A percentile compares a stretch with the other conserved stretches of the same genome.
Conservation (phyloP, 805 yeast species). For the Wickerhamomyces chaumierensis region DNA sequence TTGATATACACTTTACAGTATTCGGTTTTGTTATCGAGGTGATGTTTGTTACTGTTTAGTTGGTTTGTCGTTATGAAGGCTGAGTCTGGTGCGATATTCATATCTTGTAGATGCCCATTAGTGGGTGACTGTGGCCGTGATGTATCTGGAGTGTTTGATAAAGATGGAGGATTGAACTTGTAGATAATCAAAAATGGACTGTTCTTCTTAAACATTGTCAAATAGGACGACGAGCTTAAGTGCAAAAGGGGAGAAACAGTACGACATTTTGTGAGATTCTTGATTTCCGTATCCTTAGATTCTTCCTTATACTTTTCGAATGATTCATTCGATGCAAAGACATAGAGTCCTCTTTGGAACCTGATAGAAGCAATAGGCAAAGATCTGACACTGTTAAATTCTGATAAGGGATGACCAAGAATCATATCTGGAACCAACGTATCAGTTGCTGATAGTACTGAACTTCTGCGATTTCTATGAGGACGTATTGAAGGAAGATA, state of each 20-base stretch:
- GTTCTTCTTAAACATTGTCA: slow-evolving; percentile 20
- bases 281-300: slow-evolving; percentile 16
- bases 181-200: slow-evolving; percentile 21
- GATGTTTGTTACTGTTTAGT: too few species aligned
- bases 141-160: too few species aligned
- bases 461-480: not conserved
- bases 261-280: slow-evolving; percentile 10
- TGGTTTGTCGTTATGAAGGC: too few species aligned
- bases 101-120: too few species aligned
- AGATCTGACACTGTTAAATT: slow-evolving; percentile 18
- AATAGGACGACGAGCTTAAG: slow-evolving; percentile 19
- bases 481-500: too few species aligned
- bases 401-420: slow-evolving; percentile 13
- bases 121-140: too few species aligned
- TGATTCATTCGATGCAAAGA: slow-evolving; percentile 26
- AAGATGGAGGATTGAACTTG: slow-evolving; percentile 12
- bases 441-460: slow-evolving; percentile 5
- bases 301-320: slow-evolving; percentile 16
- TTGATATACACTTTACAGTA: slow-evolving; percentile 23
- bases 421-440: slow-evolving; percentile 15
- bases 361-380: slow-evolving; percentile 23
- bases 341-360: slow-evolving; percentile 25
- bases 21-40: slow-evolving; percentile 18
- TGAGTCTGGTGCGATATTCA: too few species aligned
- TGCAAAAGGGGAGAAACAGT: slow-evolving; percentile 26